phyloP scores from a whole-genome alignment of 441 rosid species.

The Populus hybrid region DNA sequence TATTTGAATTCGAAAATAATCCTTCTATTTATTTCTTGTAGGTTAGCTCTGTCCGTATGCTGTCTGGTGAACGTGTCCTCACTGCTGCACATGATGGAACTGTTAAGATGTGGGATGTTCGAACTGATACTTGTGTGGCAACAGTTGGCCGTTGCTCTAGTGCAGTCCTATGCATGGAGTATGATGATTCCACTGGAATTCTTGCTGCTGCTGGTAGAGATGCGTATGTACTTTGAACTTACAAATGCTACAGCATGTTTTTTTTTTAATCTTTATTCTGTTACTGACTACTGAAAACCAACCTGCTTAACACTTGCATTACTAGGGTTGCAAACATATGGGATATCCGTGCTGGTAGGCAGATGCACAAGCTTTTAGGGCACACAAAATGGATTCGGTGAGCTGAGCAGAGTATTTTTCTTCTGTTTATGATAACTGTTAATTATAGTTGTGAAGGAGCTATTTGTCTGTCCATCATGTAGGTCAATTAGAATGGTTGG shows the following conservation, averaged over 20 bases:
- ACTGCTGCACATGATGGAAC: conserved; percentile 97
- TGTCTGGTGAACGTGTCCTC: conserved; percentile 97
- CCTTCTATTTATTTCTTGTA: conserved; percentile 30
- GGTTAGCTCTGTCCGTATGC: conserved; percentile 96
- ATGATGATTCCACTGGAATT: conserved; percentile 95
- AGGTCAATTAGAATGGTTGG: conserved; percentile 96
- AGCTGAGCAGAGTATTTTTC: conserved; percentile 26
- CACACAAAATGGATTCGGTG: conserved; percentile 97
- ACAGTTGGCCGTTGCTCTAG: conserved; percentile 96
- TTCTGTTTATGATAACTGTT: conserved; percentile 1
- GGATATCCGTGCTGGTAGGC: conserved; percentile 98
- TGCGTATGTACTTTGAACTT: conserved; percentile 51
- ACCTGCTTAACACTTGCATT: conserved; percentile 23
- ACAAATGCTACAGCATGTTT: not conserved
- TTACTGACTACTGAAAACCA: conserved; percentile 7
- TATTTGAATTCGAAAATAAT: conserved; percentile 6
- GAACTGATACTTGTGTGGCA: conserved; percentile 96
- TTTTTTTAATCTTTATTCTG: conserved; percentile 5
- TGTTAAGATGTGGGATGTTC: conserved; percentile 99
- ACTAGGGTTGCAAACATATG: conserved; percentile 87
- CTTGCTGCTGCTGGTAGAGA: conserved; percentile 98
- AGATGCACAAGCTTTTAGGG: conserved; percentile 94
- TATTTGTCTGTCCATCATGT: conserved; percentile 29
- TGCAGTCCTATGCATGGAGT: conserved; percentile 90
- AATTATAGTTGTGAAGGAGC: conserved; percentile 8